Percentiles rank a stretch among this genome's conserved stretches.
phyloP scores from a whole-genome alignment of 2,329 filamentous ascomycete species.

The Didymella segeticola region DNA sequence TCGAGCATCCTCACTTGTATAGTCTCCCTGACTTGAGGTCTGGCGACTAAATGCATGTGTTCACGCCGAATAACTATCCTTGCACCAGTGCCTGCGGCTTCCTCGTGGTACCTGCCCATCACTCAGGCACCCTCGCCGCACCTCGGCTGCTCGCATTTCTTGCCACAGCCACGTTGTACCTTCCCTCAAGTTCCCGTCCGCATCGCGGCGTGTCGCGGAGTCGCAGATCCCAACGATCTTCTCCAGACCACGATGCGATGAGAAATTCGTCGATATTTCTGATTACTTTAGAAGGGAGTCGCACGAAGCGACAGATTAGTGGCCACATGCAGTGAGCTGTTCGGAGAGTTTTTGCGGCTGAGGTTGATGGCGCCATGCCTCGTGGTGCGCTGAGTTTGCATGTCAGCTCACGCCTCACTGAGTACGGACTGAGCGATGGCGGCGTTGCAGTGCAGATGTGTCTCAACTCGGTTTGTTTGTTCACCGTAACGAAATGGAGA shows the following conservation, averaged over 20 bases:
- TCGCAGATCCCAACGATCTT: slow-evolving; percentile 8
- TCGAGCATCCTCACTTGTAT: not conserved
- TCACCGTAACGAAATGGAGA: slow-evolving; percentile 1
- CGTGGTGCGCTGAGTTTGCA: slow-evolving; percentile 2
- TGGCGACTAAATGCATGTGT: no score
- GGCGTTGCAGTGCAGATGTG: not conserved
- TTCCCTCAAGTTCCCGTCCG: not conserved
- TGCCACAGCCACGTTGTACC: not conserved
- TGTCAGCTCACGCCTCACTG: not conserved
- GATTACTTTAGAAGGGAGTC: not conserved
- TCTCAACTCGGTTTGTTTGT: not conserved
- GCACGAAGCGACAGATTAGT: not conserved
- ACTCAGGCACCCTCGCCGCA: slow-evolving; percentile 6
- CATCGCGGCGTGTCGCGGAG: no score
- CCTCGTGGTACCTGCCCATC: slow-evolving; percentile 16
- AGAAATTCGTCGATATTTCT: no score
- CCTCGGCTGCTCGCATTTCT: slow-evolving; percentile 10
- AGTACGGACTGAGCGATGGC: not conserved
- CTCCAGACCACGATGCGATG: not conserved
- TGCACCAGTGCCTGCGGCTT: no score
- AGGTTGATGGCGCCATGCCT: not conserved
- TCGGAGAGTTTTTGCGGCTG: not conserved
- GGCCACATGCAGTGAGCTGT: not conserved
- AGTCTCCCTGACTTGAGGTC: no score
- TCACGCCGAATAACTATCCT: slow-evolving; percentile 1